Evolutionary conservation across 1,284 basidiomycete genomes (phyloP).

Genomic region (Rhodotorula glutinis): DNA sequence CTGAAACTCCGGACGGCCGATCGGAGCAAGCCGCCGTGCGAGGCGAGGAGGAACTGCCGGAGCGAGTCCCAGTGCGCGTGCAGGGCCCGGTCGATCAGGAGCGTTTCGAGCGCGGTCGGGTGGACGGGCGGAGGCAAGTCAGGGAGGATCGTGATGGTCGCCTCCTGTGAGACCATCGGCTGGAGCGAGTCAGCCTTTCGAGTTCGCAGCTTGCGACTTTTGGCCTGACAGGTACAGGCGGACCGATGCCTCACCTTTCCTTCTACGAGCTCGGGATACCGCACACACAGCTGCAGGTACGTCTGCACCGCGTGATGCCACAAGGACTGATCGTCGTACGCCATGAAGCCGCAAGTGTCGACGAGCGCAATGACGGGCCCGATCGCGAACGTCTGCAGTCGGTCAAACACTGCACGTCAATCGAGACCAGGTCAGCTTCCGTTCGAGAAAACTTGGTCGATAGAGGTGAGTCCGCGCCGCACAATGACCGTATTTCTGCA

Average conservation of each 20-base stretch:
- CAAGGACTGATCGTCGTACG: constrained; percentile 27
- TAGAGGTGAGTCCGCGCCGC: neutral
- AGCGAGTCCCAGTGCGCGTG: constrained; percentile 30
- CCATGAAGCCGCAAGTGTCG: constrained; percentile 21
- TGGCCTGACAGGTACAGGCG: too few species aligned
- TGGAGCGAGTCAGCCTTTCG: too few species aligned
- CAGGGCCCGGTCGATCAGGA: constrained; percentile 27
- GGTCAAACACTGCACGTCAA: constrained; percentile 11
- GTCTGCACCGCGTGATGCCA: constrained; percentile 34
- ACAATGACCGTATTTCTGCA: constrained; percentile 18
- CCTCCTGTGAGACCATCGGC: constrained; percentile 23
- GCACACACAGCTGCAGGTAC: constrained; percentile 33
- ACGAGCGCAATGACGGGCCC: constrained; percentile 21
- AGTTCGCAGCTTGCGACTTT: too few species aligned
- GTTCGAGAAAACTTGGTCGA: too few species aligned
- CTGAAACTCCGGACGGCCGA: constrained; percentile 30
- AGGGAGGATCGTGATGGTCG: constrained; percentile 21
- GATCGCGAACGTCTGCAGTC: constrained; percentile 20
- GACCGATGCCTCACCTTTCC: constrained; percentile 22
- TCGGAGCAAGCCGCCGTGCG: constrained; percentile 27
- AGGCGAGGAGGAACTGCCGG: constrained; percentile 22
- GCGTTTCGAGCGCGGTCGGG: constrained; percentile 24
- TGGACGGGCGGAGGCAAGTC: constrained; percentile 23
- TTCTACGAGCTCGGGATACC: constrained; percentile 27
- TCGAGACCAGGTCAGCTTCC: neutral